Conservation (phyloP, 495 filamentous ascomycete species). For the Extremus antarcticus region DNA sequence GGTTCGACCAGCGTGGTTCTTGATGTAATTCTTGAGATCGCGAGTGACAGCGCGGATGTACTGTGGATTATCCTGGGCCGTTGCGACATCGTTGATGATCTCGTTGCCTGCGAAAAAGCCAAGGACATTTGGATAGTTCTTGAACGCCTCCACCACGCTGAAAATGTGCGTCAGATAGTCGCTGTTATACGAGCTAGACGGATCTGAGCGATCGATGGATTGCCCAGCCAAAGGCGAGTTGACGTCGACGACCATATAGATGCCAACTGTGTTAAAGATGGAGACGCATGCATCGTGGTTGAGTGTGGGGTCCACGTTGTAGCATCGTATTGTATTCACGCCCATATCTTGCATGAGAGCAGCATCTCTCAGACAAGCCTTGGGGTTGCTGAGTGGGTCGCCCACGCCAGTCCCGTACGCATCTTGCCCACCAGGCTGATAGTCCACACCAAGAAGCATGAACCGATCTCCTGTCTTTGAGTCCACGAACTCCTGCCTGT, state of each 20-base stretch:
- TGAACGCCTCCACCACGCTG: constrained; percentile 87
- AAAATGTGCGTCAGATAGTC: constrained; percentile 76
- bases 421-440: constrained; percentile 83
- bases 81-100: constrained; percentile 63
- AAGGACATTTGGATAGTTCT: constrained; percentile 81
- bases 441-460: constrained; percentile 83
- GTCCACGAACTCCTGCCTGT: constrained; percentile 77
- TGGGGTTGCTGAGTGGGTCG: constrained; percentile 67
- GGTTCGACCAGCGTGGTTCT: constrained; percentile 50
- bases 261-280: constrained; percentile 81
- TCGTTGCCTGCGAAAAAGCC: constrained; percentile 92
- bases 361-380: constrained; percentile 77
- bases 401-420: constrained; percentile 54
- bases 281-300: constrained; percentile 84
- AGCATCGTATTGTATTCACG: constrained; percentile 82
- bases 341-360: constrained; percentile 80
- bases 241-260: constrained; percentile 72
- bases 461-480: constrained; percentile 65
- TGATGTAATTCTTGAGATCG: constrained; percentile 81
- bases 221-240: constrained; percentile 79
- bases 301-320: constrained; percentile 74
- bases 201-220: constrained; percentile 59
- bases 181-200: constrained; percentile 57
- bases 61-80: constrained; percentile 46
- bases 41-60: constrained; percentile 65